These are phyloP conservation scores for Cystoderma amianthinum DNA, from an alignment of 768 basidiomycete species.

Conservation along the genomic window DNA sequence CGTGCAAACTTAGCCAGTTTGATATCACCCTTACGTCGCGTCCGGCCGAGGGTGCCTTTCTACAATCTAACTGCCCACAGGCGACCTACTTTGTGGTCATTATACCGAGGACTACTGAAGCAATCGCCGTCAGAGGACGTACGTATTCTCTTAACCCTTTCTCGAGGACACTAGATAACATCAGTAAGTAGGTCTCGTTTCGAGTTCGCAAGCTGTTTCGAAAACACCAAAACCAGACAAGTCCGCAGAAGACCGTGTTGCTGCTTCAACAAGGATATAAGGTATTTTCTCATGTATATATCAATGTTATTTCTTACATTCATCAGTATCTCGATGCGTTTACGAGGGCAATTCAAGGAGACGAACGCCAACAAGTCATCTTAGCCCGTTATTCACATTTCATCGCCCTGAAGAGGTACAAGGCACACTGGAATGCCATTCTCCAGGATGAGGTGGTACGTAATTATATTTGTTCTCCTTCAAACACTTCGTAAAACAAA, in stretches of 20 bases:
- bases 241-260: slow-evolving; percentile 37
- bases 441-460: slow-evolving; percentile 48
- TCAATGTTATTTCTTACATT: neutral
- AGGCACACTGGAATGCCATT: slow-evolving; percentile 37
- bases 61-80: slow-evolving; percentile 67
- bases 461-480: slow-evolving; percentile 1
- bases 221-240: slow-evolving; percentile 43
- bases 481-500: slow-evolving; percentile 1
- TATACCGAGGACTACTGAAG: slow-evolving; percentile 67
- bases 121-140: slow-evolving; percentile 52
- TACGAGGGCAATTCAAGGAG: slow-evolving; percentile 43
- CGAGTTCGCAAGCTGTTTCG: slow-evolving; percentile 51
- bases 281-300: slow-evolving; percentile 28
- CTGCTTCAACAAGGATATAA: slow-evolving; percentile 49
- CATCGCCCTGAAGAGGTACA: slow-evolving; percentile 43
- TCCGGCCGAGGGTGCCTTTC: slow-evolving; percentile 58
- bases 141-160: slow-evolving; percentile 11
- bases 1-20: slow-evolving; percentile 45
- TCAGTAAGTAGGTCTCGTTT: slow-evolving; percentile 50
- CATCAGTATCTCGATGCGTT: slow-evolving; percentile 53
- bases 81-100: slow-evolving; percentile 66
- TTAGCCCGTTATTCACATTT: slow-evolving; percentile 54
- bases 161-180: neutral
- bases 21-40: slow-evolving; percentile 50
- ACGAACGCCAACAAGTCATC: slow-evolving; percentile 34